A percentile compares a stretch with the other conserved stretches of the same genome.
phyloP scores from a whole-genome alignment of 1,284 basidiomycete genomes.

The Coniophora puteana region DNA sequence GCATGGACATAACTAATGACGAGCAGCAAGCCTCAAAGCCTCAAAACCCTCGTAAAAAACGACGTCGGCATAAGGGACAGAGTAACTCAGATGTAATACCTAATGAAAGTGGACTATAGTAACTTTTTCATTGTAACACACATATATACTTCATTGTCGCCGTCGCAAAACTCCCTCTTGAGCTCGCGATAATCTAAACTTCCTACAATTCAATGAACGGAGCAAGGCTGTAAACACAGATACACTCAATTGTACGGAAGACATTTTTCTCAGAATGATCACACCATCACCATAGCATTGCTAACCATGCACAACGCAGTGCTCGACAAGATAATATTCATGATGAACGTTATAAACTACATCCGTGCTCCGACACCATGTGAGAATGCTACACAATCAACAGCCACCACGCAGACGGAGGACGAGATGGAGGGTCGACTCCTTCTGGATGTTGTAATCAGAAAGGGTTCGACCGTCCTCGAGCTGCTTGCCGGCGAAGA shows the following conservation, averaged over 20 bases:
- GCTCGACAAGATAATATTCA: not conserved
- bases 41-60: slow-evolving; percentile 3
- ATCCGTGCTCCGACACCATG: not conserved
- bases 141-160: not conserved
- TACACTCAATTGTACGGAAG: too few species aligned
- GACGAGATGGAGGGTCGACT: slow-evolving; percentile 70
- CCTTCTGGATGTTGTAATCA: slow-evolving; percentile 70
- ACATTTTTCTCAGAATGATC: too few species aligned
- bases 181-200: not conserved
- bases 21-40: slow-evolving; percentile 2
- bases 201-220: slow-evolving; percentile 2
- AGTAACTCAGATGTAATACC: too few species aligned
- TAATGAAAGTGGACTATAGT: not conserved
- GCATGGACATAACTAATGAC: too few species aligned
- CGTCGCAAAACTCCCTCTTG: not conserved
- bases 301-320: not conserved
- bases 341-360: not conserved
- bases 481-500: slow-evolving; percentile 77
- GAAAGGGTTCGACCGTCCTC: slow-evolving; percentile 66
- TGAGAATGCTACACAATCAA: slow-evolving; percentile 19
- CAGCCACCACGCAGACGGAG: slow-evolving; percentile 76
- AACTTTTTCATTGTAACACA: not conserved
- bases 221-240: slow-evolving; percentile 1
- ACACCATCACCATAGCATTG: too few species aligned
- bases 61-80: slow-evolving; percentile 10